Conservation (phyloP, 2,329 filamentous ascomycete genomes). For the Penicillium janthinellum region DNA sequence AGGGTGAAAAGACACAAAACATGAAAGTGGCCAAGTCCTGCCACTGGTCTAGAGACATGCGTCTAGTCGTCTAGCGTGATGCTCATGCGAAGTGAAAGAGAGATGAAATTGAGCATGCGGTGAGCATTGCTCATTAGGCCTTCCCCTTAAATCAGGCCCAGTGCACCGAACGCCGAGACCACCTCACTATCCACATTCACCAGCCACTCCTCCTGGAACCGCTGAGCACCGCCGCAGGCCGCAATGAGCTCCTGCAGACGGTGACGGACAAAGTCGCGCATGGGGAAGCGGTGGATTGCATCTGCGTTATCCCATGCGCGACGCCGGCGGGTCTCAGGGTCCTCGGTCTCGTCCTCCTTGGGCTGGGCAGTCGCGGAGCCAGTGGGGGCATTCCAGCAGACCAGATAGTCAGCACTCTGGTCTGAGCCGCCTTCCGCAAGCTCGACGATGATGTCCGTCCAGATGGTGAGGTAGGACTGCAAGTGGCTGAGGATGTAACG, state of each 20-base stretch:
- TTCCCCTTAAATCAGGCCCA: constrained; percentile 36
- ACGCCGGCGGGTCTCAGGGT: constrained; percentile 46
- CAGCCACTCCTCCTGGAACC: constrained; percentile 47
- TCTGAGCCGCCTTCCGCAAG: constrained; percentile 46
- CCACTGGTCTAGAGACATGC: neutral
- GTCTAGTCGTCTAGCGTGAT: neutral
- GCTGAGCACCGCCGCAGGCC: constrained; percentile 44
- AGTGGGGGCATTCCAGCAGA: constrained; percentile 38
- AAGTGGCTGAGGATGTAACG: constrained; percentile 46
- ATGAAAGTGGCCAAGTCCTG: neutral
- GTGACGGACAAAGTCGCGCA: constrained; percentile 48
- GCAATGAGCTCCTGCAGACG: constrained; percentile 43
- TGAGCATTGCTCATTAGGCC: neutral
- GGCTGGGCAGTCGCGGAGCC: constrained; percentile 31
- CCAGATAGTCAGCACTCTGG: constrained; percentile 45
- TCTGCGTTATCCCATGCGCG: constrained; percentile 45
- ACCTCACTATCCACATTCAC: constrained; percentile 48
- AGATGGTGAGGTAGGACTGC: constrained; percentile 50
- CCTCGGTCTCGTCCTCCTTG: constrained; percentile 37
- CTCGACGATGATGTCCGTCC: constrained; percentile 51
- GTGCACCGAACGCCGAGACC: constrained; percentile 41
- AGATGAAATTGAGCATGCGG: neutral
- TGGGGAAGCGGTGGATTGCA: constrained; percentile 47
- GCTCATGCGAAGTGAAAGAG: neutral
- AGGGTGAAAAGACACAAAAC: neutral